phyloP scores from a whole-genome alignment of 129 eudicot genomes.

The Logfia minima region DNA sequence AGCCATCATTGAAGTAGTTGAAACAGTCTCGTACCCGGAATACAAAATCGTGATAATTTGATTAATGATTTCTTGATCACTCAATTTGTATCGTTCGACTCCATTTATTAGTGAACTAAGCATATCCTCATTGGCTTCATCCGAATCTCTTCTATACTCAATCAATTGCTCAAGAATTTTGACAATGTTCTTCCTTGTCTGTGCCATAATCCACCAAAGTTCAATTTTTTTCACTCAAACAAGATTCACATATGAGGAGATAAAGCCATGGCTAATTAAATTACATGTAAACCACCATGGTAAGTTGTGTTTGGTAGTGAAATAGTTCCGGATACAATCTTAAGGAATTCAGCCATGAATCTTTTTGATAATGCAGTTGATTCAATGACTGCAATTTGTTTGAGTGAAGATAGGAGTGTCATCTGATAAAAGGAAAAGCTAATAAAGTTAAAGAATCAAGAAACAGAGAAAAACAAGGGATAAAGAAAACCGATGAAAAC shows the following conservation, averaged over 20 bases:
- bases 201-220: conserved; percentile 7
- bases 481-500: too few relatives aligned
- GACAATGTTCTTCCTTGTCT: conserved; percentile 80
- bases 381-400: conserved; percentile 71
- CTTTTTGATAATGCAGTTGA: conserved; percentile 50
- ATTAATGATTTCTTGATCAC: conserved; percentile 86
- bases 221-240: neutral
- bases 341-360: conserved; percentile 81
- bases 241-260: neutral
- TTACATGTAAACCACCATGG: conserved; percentile 72
- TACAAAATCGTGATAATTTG: conserved; percentile 78
- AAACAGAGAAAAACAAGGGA: conserved; percentile 7
- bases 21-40: conserved; percentile 92
- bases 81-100: conserved; percentile 57
- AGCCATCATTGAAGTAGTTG: conserved; percentile 99
- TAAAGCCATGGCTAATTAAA: neutral
- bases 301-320: conserved; percentile 79
- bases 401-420: conserved; percentile 80
- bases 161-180: conserved; percentile 53
- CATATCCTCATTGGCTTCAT: conserved; percentile 65
- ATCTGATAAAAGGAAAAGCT: conserved; percentile 46
- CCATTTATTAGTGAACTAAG: conserved; percentile 55
- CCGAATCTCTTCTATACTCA: conserved; percentile 56
- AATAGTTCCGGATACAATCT: conserved; percentile 82
- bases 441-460: neutral